Conservation (phyloP, 2,329 filamentous ascomycete species). For the Triangularia verruculosa region DNA sequence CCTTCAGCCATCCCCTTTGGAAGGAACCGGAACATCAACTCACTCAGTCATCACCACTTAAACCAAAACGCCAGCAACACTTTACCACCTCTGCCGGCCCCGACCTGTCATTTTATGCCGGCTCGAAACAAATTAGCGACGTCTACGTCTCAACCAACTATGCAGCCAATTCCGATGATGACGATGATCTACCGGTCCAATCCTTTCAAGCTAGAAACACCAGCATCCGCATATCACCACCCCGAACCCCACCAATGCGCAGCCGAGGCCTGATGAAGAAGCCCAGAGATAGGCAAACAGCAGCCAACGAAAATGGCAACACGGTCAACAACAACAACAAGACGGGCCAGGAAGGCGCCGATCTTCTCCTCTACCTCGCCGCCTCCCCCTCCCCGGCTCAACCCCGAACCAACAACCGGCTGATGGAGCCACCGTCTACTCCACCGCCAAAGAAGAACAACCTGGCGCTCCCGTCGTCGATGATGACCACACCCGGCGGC, state of each 20-base stretch:
- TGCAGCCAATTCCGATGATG: conserved; percentile 68
- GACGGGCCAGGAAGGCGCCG: conserved; percentile 74
- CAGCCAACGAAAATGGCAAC: conserved; percentile 8
- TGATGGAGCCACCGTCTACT: conserved; percentile 71
- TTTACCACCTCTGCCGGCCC: conserved; percentile 71
- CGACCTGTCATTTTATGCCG: conserved; percentile 75
- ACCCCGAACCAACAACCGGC: conserved; percentile 45
- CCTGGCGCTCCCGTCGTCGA: conserved; percentile 72
- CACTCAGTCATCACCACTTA: conserved; percentile 82
- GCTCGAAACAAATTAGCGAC: conserved; percentile 65
- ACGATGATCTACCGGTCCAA: conserved; percentile 78
- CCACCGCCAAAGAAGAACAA: conserved; percentile 67
- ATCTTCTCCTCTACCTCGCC: conserved; percentile 78
- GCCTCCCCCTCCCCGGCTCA: conserved; percentile 86
- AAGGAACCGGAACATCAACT: conserved; percentile 68
- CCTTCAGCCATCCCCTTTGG: conserved; percentile 63
- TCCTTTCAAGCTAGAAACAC: conserved; percentile 62
- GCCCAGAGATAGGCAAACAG: conserved; percentile 52
- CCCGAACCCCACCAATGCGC: conserved; percentile 74
- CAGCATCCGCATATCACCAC: conserved; percentile 75
- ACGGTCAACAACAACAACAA: conserved; percentile 36
- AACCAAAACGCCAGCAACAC: conserved; percentile 69
- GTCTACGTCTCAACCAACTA: conserved; percentile 59
- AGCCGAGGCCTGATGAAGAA: conserved; percentile 49
- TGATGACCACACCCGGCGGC: conserved; percentile 83